Conservation (phyloP, 2,329 filamentous ascomycete genomes). For the Ophiobolus disseminans region DNA sequence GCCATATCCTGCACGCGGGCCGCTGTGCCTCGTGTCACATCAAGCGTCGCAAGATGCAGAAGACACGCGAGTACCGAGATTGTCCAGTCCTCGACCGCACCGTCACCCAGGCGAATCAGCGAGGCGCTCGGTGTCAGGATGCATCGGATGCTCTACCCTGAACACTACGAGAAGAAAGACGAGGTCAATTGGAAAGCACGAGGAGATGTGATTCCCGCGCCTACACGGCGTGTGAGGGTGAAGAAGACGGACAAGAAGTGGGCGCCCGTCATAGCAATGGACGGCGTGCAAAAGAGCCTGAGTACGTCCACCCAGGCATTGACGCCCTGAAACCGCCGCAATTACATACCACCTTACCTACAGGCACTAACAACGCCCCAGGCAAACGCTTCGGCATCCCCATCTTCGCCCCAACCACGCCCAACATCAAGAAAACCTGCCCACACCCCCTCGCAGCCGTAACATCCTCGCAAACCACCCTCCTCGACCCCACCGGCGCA, state of each 20-base stretch:
- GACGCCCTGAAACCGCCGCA: too few relatives aligned
- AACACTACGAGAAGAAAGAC: slow-evolving; percentile 3
- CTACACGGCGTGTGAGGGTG: not conserved
- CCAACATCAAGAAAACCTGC: slow-evolving; percentile 62
- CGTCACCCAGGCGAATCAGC: slow-evolving; percentile 1
- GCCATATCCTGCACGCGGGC: slow-evolving; percentile 67
- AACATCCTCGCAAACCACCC: slow-evolving; percentile 70
- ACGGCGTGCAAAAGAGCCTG: slow-evolving; percentile 16
- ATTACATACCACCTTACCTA: not conserved
- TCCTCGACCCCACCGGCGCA: slow-evolving; percentile 84
- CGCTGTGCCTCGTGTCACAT: slow-evolving; percentile 29
- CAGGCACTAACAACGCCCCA: slow-evolving; percentile 8
- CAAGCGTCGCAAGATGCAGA: slow-evolving; percentile 22
- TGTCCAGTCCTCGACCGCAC: slow-evolving; percentile 8
- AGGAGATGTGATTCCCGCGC: not conserved
- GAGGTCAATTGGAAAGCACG: not conserved
- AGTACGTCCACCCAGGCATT: slow-evolving; percentile 13
- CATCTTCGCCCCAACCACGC: slow-evolving; percentile 58
- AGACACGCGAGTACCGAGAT: slow-evolving; percentile 30
- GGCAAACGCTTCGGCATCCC: slow-evolving; percentile 54
- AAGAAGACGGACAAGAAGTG: slow-evolving; percentile 20
- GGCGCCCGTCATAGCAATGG: slow-evolving; percentile 17
- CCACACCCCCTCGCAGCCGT: slow-evolving; percentile 74
- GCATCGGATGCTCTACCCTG: slow-evolving; percentile 20
- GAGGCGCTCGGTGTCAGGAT: slow-evolving; percentile 25